Evolutionary conservation across 768 basidiomycete genomes (phyloP).

Genomic region (Collybia sp.): DNA sequence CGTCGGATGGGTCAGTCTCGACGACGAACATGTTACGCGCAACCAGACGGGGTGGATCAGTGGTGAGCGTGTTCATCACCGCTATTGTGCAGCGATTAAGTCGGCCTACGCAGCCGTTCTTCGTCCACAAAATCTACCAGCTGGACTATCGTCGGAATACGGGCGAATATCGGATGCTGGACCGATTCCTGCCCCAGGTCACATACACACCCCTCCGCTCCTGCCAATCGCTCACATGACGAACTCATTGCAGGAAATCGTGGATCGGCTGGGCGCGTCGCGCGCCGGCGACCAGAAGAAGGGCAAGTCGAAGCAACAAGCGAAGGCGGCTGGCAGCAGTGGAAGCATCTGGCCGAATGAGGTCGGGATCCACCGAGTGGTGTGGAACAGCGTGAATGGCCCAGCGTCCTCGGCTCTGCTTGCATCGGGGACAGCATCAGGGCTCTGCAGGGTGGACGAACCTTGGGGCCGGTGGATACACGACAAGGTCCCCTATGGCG

Average conservation of each 20-base stretch:
- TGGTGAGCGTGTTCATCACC: constrained; percentile 41
- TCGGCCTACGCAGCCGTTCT: constrained; percentile 50
- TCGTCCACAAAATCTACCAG: constrained; percentile 77
- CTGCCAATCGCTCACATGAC: neutral
- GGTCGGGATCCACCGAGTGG: constrained; percentile 71
- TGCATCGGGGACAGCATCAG: constrained; percentile 79
- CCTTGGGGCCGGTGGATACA: constrained; percentile 71
- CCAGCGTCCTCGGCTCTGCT: constrained; percentile 53
- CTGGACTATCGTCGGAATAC: constrained; percentile 81
- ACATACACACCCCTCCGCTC: neutral
- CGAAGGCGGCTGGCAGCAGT: constrained; percentile 25
- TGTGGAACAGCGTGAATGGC: constrained; percentile 80
- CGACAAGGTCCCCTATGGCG: constrained; percentile 61
- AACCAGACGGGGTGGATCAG: constrained; percentile 64
- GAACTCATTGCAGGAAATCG: constrained; percentile 37
- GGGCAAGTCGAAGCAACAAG: constrained; percentile 20
- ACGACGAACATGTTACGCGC: constrained; percentile 71
- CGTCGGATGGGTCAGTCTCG: constrained; percentile 77
- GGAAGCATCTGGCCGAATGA: constrained; percentile 78
- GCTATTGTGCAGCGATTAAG: neutral
- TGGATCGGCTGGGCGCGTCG: constrained; percentile 36
- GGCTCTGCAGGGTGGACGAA: constrained; percentile 82
- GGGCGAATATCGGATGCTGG: constrained; percentile 83
- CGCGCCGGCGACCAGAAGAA: constrained; percentile 29
- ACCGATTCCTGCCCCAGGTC: constrained; percentile 76